A percentile compares a stretch with the other conserved stretches of the same genome.
phyloP scores from a whole-genome alignment of 306 rosid genomes.

The Prinsepia uniflora region DNA sequence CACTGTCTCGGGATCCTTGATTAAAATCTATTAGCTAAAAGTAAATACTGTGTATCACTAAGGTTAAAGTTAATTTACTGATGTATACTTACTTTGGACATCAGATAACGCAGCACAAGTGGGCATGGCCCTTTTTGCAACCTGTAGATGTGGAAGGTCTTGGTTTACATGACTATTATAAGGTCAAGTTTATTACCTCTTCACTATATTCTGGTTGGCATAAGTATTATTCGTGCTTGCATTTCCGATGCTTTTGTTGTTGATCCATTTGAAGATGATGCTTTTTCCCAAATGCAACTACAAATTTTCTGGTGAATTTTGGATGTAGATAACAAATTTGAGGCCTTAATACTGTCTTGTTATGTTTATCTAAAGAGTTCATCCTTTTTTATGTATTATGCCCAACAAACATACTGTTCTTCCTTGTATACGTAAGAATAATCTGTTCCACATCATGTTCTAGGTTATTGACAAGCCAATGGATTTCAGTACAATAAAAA shows the following conservation, averaged over 20 bases:
- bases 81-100: slow-evolving; percentile 26
- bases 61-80: slow-evolving; percentile 3
- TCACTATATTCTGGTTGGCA: slow-evolving; percentile 4
- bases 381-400: neutral
- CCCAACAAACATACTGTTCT: neutral
- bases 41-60: neutral
- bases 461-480: slow-evolving; percentile 96
- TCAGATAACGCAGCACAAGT: slow-evolving; percentile 87
- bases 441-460: slow-evolving; percentile 24
- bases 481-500: slow-evolving; percentile 86
- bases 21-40: neutral
- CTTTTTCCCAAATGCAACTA: neutral
- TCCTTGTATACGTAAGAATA: slow-evolving; percentile 20
- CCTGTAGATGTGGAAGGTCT: slow-evolving; percentile 95
- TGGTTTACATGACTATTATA: slow-evolving; percentile 75
- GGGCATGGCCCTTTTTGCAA: slow-evolving; percentile 94
- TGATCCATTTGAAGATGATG: neutral
- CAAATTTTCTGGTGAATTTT: neutral
- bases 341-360: neutral
- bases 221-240: neutral
- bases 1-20: neutral
- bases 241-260: neutral
- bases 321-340: neutral
- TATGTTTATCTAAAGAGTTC: neutral
- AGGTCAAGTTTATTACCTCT: slow-evolving; percentile 44